Percentiles rank a stretch among this genome's conserved stretches.
Conservation (phyloP, 2,329 filamentous ascomycete species). For the Fusarium buharicum region DNA sequence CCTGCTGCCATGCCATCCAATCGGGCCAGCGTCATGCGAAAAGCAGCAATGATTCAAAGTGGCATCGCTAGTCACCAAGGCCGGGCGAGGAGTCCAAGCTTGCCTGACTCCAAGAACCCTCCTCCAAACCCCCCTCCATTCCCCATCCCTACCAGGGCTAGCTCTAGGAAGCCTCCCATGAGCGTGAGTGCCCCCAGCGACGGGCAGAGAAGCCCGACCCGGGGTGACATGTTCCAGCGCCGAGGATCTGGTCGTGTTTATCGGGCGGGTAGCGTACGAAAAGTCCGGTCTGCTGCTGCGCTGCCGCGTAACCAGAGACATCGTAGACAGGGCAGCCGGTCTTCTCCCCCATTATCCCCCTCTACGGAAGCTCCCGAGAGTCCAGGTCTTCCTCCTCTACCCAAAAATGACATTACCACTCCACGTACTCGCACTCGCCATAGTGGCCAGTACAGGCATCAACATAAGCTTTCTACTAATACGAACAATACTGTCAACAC, state of each 20-base stretch:
- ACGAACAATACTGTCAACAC: slow-evolving; percentile 63
- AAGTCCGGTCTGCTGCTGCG: slow-evolving; percentile 83
- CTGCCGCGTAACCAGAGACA: slow-evolving; percentile 67
- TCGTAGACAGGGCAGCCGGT: slow-evolving; percentile 65
- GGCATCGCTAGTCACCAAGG: slow-evolving; percentile 76
- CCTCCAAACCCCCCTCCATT: slow-evolving; percentile 91
- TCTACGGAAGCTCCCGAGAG: slow-evolving; percentile 76
- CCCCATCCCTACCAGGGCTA: slow-evolving; percentile 88
- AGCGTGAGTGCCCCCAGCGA: slow-evolving; percentile 75
- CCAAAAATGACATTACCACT: slow-evolving; percentile 75
- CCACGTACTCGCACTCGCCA: slow-evolving; percentile 60
- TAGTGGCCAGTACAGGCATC: slow-evolving; percentile 58
- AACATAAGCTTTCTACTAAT: slow-evolving; percentile 69
- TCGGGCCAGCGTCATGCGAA: slow-evolving; percentile 74
- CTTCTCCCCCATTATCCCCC: slow-evolving; percentile 72
- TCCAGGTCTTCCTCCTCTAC: slow-evolving; percentile 76
- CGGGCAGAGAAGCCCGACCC: slow-evolving; percentile 80
- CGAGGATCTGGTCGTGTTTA: slow-evolving; percentile 61
- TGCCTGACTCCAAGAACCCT: slow-evolving; percentile 70
- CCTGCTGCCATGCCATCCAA: slow-evolving; percentile 52
- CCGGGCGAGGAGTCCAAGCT: slow-evolving; percentile 72
- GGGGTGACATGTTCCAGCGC: slow-evolving; percentile 65
- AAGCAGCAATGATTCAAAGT: slow-evolving; percentile 82
- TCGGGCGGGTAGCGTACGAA: slow-evolving; percentile 75
- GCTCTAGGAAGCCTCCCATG: slow-evolving; percentile 78